These are phyloP conservation scores for Gynostemma pentaphyllum DNA, from an alignment of 306 rosid genomes.

Conservation along the genomic window DNA sequence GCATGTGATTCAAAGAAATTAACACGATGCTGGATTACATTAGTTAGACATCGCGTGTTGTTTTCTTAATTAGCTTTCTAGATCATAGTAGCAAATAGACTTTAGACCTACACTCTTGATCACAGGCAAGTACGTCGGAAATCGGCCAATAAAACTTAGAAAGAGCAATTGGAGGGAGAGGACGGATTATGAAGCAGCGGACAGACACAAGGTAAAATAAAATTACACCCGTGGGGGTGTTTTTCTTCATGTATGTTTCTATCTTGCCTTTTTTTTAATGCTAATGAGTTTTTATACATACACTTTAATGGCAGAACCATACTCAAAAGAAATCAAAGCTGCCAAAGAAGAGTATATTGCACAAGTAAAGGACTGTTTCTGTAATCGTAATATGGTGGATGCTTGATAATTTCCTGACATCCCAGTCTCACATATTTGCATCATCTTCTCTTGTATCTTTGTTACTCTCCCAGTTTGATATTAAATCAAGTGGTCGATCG, in stretches of 20 bases:
- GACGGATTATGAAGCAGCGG: constrained; percentile 62
- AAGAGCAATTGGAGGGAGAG: constrained; percentile 98
- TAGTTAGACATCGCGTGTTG: no score
- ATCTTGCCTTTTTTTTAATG: neutral
- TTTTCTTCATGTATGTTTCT: neutral
- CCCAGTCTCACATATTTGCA: no score
- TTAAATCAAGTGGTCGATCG: neutral
- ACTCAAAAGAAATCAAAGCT: constrained; percentile 57
- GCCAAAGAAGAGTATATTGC: constrained; percentile 67
- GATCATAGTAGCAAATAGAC: no score
- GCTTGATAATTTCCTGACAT: no score
- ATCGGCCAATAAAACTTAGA: constrained; percentile 84
- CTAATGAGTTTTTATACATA: neutral
- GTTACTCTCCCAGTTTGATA: neutral
- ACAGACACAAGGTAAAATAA: constrained; percentile 54
- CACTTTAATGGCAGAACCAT: constrained; percentile 34
- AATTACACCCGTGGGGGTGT: neutral
- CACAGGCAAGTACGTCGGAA: constrained; percentile 91
- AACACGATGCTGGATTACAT: no score
- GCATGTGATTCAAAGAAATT: no score
- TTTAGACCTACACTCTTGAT: no score
- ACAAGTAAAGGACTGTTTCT: constrained; percentile 41
- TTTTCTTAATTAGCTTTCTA: no score
- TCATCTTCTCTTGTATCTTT: neutral
- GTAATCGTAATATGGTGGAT: neutral